phyloP scores from a whole-genome alignment of 345 rosid genomes.

The Populus tremula region DNA sequence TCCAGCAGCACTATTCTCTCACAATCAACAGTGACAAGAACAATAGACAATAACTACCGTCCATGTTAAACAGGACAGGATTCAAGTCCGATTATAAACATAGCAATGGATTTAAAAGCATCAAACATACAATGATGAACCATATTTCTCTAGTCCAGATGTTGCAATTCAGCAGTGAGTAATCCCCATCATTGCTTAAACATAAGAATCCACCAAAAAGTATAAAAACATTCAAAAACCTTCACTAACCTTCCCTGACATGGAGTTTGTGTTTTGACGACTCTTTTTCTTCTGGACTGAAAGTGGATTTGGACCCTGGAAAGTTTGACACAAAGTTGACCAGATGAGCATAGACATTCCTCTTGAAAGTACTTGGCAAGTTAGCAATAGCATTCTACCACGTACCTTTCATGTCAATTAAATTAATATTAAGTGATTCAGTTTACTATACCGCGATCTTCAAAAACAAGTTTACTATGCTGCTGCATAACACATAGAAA shows the following conservation, averaged over 20 bases:
- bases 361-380: neutral
- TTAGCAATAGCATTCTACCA: neutral
- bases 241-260: constrained; percentile 37
- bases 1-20: neutral
- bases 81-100: no score
- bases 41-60: neutral
- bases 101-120: neutral
- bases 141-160: neutral
- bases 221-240: neutral
- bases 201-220: neutral
- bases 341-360: neutral
- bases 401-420: neutral
- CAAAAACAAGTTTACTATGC: neutral
- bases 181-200: neutral
- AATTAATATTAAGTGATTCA: neutral
- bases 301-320: constrained; percentile 88
- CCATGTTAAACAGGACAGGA: neutral
- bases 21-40: neutral
- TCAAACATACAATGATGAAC: neutral
- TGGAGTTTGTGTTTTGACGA: constrained; percentile 28
- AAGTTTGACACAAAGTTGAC: constrained; percentile 12
- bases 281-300: constrained; percentile 73
- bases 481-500: neutral
- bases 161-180: neutral
- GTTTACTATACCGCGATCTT: neutral